A percentile compares a stretch with the other conserved stretches of the same genome.
These are phyloP conservation scores for Geotrichum bryndzae DNA, from an alignment of 1,139 yeast species.

Conservation along the genomic window DNA sequence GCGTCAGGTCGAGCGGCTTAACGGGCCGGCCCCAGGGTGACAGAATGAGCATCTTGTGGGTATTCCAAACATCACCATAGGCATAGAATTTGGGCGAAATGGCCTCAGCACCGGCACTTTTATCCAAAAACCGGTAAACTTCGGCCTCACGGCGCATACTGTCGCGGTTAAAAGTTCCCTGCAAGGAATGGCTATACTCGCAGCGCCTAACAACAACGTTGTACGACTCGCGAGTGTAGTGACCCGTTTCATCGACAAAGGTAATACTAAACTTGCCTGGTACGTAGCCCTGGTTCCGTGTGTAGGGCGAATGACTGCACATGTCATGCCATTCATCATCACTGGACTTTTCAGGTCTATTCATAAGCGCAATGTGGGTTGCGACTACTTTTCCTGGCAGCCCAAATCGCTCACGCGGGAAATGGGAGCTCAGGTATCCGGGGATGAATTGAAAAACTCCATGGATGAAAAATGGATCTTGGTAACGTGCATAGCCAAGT, in stretches of 20 bases:
- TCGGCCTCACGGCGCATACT: constrained; percentile 5
- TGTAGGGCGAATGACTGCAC: constrained; percentile 1
- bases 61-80: constrained; percentile 17
- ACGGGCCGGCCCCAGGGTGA: constrained; percentile 17
- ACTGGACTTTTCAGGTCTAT: neutral
- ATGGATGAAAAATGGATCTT: neutral
- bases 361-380: neutral
- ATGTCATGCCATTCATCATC: constrained; percentile 11
- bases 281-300: constrained; percentile 10
- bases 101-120: neutral
- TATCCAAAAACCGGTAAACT: neutral
- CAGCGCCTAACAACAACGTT: constrained; percentile 12
- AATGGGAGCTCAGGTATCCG: neutral
- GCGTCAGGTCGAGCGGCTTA: constrained; percentile 3
- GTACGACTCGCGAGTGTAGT: neutral
- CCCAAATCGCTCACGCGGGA: constrained; percentile 4
- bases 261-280: constrained; percentile 7
- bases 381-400: neutral
- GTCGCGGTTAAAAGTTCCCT: constrained; percentile 2
- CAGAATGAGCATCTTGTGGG: constrained; percentile 15
- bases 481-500: neutral
- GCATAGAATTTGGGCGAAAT: constrained; percentile 11
- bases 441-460: constrained; percentile 3
- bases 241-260: neutral
- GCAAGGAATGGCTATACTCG: constrained; percentile 13